Conservation (phyloP, 306 rosid species). For the Inga leiocalycina region DNA sequence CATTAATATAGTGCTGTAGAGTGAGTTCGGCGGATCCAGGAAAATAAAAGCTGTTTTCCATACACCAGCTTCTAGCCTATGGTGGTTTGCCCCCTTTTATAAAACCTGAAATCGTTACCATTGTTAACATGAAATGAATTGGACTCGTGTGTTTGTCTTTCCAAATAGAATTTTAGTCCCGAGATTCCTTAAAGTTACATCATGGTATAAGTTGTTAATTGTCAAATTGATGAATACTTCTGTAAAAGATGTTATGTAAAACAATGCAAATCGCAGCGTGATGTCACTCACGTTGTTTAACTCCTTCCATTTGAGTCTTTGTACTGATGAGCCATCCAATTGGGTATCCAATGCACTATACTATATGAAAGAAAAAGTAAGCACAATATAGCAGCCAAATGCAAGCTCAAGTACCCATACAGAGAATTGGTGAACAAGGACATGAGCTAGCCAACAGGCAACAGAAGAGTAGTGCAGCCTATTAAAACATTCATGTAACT, state of each 20-base stretch:
- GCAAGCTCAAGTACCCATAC: neutral
- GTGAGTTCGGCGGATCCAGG: too few relatives aligned
- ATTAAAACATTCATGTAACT: slow-evolving; percentile 31
- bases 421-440: neutral
- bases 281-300: neutral
- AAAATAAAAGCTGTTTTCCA: too few relatives aligned
- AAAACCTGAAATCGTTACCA: too few relatives aligned
- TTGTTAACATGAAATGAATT: too few relatives aligned
- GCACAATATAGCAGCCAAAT: neutral
- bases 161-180: too few relatives aligned
- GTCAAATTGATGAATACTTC: neutral
- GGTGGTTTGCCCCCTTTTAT: too few relatives aligned
- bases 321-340: slow-evolving; percentile 23
- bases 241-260: neutral
- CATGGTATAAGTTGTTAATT: neutral
- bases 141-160: too few relatives aligned
- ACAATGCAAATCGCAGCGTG: neutral
- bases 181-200: neutral
- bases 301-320: slow-evolving; percentile 12
- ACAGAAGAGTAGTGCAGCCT: slow-evolving; percentile 27
- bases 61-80: too few relatives aligned
- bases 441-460: slow-evolving; percentile 26
- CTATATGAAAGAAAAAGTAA: neutral
- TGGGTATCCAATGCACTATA: slow-evolving; percentile 9
- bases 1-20: too few relatives aligned